Evolutionary conservation across 768 basidiomycete genomes (phyloP).

Genomic region (Rhodotorula sphaerocarpa): DNA sequence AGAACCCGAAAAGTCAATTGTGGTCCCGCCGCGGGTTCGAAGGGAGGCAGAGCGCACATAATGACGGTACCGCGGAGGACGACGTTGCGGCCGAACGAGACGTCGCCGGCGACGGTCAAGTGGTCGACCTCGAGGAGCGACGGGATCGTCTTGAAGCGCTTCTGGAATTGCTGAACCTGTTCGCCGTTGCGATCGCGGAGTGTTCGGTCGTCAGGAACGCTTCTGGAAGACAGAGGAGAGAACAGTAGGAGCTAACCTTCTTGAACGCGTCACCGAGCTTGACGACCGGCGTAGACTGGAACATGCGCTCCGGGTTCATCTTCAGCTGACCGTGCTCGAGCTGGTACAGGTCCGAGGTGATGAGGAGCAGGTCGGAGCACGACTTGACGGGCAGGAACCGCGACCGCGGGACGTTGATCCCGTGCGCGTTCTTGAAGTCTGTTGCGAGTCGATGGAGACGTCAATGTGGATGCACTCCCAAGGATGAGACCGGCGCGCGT

Average conservation of each 20-base stretch:
- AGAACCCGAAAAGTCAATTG: no score
- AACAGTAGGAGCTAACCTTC: conserved; percentile 53
- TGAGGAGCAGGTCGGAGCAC: conserved; percentile 55
- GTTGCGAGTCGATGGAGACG: no score
- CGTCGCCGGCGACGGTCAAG: conserved; percentile 63
- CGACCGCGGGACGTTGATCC: conserved; percentile 86
- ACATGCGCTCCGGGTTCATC: conserved; percentile 76
- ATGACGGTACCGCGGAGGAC: conserved; percentile 27
- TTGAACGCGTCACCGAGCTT: conserved; percentile 96
- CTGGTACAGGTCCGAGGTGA: conserved; percentile 88
- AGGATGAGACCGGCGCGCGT: no score
- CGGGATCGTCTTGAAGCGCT: conserved; percentile 93
- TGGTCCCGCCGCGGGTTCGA: no score
- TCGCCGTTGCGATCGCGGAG: no score
- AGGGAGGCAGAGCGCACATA: conserved; percentile 49
- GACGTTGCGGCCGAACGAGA: conserved; percentile 35
- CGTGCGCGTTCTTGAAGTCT: conserved; percentile 78
- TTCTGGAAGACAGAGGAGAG: background rate
- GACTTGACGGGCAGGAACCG: conserved; percentile 62
- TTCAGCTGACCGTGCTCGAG: conserved; percentile 60
- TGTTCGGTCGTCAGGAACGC: no score
- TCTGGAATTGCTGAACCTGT: conserved; percentile 78
- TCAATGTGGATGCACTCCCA: no score
- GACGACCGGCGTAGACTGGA: conserved; percentile 78
- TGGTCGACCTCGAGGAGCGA: conserved; percentile 85